phyloP scores from a whole-genome alignment of 257 asterid species.

The Lantana camara region DNA sequence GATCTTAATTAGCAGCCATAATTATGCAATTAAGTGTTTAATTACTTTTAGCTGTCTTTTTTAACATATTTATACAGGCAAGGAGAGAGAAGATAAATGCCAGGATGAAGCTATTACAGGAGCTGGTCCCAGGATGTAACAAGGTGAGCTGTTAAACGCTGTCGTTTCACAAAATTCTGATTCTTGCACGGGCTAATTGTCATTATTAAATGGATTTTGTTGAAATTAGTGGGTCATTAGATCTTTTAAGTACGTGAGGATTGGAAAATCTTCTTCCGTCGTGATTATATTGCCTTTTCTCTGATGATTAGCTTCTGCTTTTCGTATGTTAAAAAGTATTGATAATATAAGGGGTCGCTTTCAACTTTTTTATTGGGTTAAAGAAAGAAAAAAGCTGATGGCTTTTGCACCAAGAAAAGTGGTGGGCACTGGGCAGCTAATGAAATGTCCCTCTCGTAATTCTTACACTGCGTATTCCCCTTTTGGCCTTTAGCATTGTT shows the following conservation, averaged over 20 bases:
- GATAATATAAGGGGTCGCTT: conserved; percentile 42
- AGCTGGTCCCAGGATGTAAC: conserved; percentile 99
- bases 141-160: conserved; percentile 72
- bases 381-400: conserved; percentile 44
- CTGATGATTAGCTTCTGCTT: conserved; percentile 25
- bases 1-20: conserved; percentile 29
- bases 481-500: conserved; percentile 44
- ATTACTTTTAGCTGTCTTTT: conserved; percentile 25
- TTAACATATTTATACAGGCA: conserved; percentile 55
- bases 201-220: conserved; percentile 23
- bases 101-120: conserved; percentile 93
- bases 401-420: conserved; percentile 58
- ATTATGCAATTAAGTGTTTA: conserved; percentile 26
- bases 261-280: conserved; percentile 19
- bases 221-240: conserved; percentile 25
- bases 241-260: conserved; percentile 28
- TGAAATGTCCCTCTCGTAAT: conserved; percentile 58
- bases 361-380: conserved; percentile 51
- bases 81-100: conserved; percentile 99
- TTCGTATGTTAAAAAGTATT: conserved; percentile 26
- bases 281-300: conserved; percentile 24
- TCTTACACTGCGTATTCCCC: conserved; percentile 41
- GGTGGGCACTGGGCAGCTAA: conserved; percentile 48
- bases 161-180: conserved; percentile 26
- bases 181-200: conserved; percentile 23